These are phyloP conservation scores for Mimosa pudica DNA, from an alignment of 306 rosid genomes.

Conservation along the genomic window DNA sequence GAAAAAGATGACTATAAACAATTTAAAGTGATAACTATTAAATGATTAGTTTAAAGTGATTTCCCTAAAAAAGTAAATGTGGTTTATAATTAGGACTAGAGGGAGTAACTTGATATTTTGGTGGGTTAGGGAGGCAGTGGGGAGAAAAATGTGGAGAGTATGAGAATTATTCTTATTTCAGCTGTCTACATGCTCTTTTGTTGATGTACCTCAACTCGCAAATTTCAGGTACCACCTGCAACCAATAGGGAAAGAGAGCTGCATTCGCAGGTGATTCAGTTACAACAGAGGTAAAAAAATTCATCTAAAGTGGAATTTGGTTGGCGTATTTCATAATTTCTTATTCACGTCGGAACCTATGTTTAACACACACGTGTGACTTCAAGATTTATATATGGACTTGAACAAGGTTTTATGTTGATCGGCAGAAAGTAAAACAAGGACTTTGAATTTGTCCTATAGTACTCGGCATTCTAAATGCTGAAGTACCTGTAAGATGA, in stretches of 20 bases:
- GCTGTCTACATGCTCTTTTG: constrained; percentile 23
- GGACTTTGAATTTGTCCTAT: not conserved
- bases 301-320: constrained; percentile 15
- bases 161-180: constrained; percentile 5
- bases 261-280: constrained; percentile 60
- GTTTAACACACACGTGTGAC: not conserved
- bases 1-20: too few relatives aligned
- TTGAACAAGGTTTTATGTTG: not conserved
- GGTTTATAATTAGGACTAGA: too few relatives aligned
- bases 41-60: too few relatives aligned
- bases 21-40: too few relatives aligned
- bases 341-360: not conserved
- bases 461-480: not conserved
- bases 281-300: constrained; percentile 78
- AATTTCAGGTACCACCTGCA: constrained; percentile 57
- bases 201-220: constrained; percentile 26
- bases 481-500: not conserved
- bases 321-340: not conserved
- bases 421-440: not conserved
- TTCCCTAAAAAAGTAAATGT: too few relatives aligned
- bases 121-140: not conserved
- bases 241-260: constrained; percentile 77
- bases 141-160: not conserved
- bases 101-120: too few relatives aligned
- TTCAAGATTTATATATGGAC: not conserved